Evolutionary conservation across 139 green algal genomes (phyloP).

Genomic region (Spirogloea muscicola): DNA sequence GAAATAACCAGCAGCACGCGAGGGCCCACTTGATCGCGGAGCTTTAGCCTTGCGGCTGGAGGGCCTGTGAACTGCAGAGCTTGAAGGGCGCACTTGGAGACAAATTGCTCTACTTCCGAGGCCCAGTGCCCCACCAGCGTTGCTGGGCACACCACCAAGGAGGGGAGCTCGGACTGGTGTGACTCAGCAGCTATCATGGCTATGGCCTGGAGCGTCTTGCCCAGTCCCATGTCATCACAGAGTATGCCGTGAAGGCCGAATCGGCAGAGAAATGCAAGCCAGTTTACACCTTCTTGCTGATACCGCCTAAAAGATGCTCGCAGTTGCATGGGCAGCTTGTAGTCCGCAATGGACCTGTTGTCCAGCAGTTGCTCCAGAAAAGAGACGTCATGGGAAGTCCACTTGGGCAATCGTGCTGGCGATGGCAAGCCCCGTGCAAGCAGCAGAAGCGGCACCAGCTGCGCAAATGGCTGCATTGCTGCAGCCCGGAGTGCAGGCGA

Average conservation of each 20-base stretch:
- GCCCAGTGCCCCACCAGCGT: conserved; percentile 92
- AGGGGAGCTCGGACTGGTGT: conserved; percentile 50
- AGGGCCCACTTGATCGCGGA: conserved; percentile 21
- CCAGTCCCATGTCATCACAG: conserved; percentile 91
- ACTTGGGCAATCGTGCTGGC: conserved; percentile 61
- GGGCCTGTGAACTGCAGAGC: conserved; percentile 67
- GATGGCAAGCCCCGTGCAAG: conserved; percentile 66
- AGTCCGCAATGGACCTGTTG: conserved; percentile 68
- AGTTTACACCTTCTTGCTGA: conserved; percentile 94
- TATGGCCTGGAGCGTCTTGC: conserved; percentile 69
- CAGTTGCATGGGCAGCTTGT: conserved; percentile 64
- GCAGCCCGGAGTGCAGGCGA: too few species aligned
- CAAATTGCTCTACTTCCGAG: conserved; percentile 76
- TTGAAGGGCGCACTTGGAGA: conserved; percentile 55
- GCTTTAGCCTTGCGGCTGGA: conserved; percentile 45
- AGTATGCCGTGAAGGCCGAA: conserved; percentile 92
- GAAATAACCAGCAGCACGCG: conserved; percentile 72
- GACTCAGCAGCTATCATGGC: conserved; percentile 67
- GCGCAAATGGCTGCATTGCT: too few species aligned
- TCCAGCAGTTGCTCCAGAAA: conserved; percentile 91
- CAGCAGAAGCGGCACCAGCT: conserved; percentile 78
- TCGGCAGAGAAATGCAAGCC: conserved; percentile 90
- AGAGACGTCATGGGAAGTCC: conserved; percentile 57
- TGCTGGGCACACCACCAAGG: conserved; percentile 85
- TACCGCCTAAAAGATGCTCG: too few species aligned